Conservation (phyloP, 345 rosid species). For the Arabidopsis arenosa region DNA sequence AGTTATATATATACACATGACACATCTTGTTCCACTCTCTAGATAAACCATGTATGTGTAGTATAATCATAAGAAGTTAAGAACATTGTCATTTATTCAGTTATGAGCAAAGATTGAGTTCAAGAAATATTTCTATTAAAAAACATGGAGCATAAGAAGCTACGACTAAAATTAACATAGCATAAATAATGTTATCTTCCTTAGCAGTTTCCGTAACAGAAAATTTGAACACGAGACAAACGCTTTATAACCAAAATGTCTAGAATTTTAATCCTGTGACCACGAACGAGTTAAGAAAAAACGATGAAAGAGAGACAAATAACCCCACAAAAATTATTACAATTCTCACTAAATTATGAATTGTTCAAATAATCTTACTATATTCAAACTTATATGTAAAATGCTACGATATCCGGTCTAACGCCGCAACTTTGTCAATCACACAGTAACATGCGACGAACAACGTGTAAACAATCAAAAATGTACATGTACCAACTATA, state of each 20-base stretch:
- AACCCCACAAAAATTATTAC: too few relatives aligned
- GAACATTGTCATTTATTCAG: constrained; percentile 1
- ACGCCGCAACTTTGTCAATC: constrained; percentile 6
- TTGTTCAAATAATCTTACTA: not conserved
- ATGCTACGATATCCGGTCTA: not conserved
- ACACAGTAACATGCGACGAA: constrained; percentile 17
- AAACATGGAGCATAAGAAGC: too few relatives aligned
- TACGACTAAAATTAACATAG: too few relatives aligned
- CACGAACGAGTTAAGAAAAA: not conserved
- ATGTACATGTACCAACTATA: not conserved
- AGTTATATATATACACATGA: constrained; percentile 7
- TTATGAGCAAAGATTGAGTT: not conserved
- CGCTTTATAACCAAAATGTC: not conserved
- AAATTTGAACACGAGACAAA: not conserved
- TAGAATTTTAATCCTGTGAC: not conserved
- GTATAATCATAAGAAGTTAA: not conserved
- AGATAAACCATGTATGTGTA: constrained; percentile 2
- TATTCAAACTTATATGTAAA: not conserved
- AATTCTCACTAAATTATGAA: too few relatives aligned
- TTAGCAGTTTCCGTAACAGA: not conserved
- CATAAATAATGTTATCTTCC: too few relatives aligned
- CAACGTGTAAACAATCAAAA: not conserved
- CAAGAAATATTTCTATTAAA: not conserved
- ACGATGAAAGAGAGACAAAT: not conserved
- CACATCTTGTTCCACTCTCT: constrained; percentile 15